Evolutionary conservation across 345 rosid species (phyloP).

Genomic region (Corymbia maculata): DNA sequence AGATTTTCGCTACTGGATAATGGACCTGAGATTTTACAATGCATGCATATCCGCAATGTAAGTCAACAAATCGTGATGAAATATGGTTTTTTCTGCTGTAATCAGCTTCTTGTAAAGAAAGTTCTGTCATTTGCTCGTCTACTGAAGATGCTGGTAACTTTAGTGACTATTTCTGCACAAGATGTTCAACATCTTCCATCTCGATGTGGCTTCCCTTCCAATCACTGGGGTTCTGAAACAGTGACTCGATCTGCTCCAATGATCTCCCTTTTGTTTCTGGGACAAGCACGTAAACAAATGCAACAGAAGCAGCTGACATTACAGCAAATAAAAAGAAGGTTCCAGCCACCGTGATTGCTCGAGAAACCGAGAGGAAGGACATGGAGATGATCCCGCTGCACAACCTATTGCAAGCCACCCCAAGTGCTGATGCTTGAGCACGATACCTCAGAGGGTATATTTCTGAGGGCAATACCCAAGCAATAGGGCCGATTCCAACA

Average conservation of each 20-base stretch:
- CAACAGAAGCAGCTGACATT: constrained; percentile 35
- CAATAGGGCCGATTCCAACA: constrained; percentile 49
- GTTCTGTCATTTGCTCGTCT: background rate
- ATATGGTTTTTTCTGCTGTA: background rate
- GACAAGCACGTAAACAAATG: constrained; percentile 25
- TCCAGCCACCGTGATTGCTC: constrained; percentile 48
- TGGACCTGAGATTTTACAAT: background rate
- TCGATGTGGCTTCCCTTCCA: background rate
- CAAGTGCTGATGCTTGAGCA: constrained; percentile 58
- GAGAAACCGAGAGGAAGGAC: constrained; percentile 52
- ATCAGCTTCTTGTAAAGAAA: background rate
- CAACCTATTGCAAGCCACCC: constrained; percentile 50
- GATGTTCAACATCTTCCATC: background rate
- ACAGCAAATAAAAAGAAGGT: constrained; percentile 39
- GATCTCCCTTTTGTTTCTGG: constrained; percentile 71
- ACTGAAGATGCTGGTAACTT: background rate
- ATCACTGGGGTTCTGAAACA: constrained; percentile 13
- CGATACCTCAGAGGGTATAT: constrained; percentile 52
- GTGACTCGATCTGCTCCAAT: constrained; percentile 43
- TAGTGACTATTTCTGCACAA: background rate
- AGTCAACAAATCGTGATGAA: background rate
- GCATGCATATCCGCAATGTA: background rate
- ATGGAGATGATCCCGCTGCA: constrained; percentile 51
- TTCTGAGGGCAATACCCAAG: constrained; percentile 58
- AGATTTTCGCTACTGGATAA: background rate